Evolutionary conservation across 2,329 filamentous ascomycete species (phyloP), one percentile per base, ranked within the genome.

Genomic region (Fusarium staphyleae): DNA sequence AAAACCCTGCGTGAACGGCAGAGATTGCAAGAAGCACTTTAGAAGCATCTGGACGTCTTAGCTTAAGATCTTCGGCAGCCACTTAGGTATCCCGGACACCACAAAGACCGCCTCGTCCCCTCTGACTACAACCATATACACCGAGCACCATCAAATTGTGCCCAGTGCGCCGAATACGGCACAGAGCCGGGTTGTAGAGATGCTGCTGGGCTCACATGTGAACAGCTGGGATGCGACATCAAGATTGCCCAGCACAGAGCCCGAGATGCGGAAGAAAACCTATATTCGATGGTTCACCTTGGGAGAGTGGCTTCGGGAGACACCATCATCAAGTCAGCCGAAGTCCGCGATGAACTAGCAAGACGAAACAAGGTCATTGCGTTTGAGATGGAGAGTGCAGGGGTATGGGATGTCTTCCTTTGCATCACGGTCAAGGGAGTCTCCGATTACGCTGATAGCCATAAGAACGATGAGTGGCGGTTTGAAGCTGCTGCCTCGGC

Each of bases 321-420:
- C 9, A 57, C 34, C 0, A 45, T 60, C 2, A 47, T 60, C 45
- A 57, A 54, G 12, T 49, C 40, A 2, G 53, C 34, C 3, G 10
- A 47, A 4, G 15, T 42, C 1, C 35, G 53, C 5, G 53, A 60
- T 3, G 12, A 26, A 0, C 29, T 60, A 6, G 15, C 42, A 3
- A 12, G 3, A 3, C 8, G 40, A 5, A 44, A 34, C 4, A 35
- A 35, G 1, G 29, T 29, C 1, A 57, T 62, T 4, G 57, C 35
- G 0, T 60, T 62, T 2, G 59, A 62, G 18, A 60, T 61, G 50
- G 57, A 60, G 13, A 42, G 53, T 6, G 54, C 44, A 8, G 59
- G 49, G 3, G 37, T 50, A 5, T 62, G 57, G 50, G 48, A 58
- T 8, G 18, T 24, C 0, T 58, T 61, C 3, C 57, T 50, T 4